These are phyloP conservation scores for Letharia columbiana DNA, from an alignment of 495 filamentous ascomycete genomes.

Conservation along the genomic window DNA sequence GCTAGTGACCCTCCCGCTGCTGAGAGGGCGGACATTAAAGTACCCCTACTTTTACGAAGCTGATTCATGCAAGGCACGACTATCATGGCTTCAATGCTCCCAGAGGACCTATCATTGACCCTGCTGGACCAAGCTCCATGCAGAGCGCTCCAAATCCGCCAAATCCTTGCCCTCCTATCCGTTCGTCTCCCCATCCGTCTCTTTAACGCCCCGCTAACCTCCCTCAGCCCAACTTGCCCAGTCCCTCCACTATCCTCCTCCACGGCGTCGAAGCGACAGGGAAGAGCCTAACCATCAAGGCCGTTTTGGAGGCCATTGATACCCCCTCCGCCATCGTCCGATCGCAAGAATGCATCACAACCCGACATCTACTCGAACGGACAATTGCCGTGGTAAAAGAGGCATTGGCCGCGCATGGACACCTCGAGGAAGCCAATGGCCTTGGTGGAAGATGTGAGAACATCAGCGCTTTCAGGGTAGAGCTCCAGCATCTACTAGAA, in stretches of 20 bases:
- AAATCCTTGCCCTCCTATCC: slow-evolving; percentile 53
- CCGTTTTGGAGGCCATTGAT: slow-evolving; percentile 48
- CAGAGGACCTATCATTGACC: background rate
- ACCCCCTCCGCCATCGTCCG: slow-evolving; percentile 63
- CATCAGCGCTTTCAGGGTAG: slow-evolving; percentile 60
- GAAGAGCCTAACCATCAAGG: slow-evolving; percentile 62
- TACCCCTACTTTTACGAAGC: too few species aligned
- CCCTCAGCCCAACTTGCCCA: slow-evolving; percentile 1
- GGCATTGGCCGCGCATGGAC: slow-evolving; percentile 38
- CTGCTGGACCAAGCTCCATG: slow-evolving; percentile 40
- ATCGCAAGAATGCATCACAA: slow-evolving; percentile 80
- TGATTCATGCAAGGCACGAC: background rate
- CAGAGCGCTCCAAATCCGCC: slow-evolving; percentile 53
- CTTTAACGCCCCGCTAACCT: background rate
- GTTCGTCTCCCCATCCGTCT: slow-evolving; percentile 33
- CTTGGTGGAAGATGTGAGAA: slow-evolving; percentile 62
- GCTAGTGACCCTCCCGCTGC: too few species aligned
- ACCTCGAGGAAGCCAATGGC: slow-evolving; percentile 35
- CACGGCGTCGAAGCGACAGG: slow-evolving; percentile 91
- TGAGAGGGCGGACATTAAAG: too few species aligned
- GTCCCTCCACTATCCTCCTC: slow-evolving; percentile 51
- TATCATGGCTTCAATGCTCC: background rate
- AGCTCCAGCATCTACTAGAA: slow-evolving; percentile 45
- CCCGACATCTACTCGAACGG: slow-evolving; percentile 74
- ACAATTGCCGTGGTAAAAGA: slow-evolving; percentile 47